Percentiles rank a stretch among this genome's conserved stretches.
These are phyloP conservation scores for Yarrowia hollandica DNA, from an alignment of 805 yeast genomes.

Conservation along the genomic window DNA sequence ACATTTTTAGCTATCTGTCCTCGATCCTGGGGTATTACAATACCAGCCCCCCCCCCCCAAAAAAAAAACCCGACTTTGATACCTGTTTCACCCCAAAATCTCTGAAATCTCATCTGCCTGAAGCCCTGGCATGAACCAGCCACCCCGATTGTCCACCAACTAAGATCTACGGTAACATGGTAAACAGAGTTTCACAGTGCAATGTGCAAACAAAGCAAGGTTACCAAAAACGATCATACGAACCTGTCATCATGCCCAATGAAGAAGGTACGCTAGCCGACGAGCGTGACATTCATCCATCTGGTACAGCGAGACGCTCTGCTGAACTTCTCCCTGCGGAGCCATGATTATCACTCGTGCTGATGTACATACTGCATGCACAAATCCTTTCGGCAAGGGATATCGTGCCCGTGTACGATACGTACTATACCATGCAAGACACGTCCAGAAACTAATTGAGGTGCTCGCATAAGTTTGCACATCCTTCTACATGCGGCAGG, in stretches of 20 bases:
- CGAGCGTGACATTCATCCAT: no score
- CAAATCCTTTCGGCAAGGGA: background rate
- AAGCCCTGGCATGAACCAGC: no score
- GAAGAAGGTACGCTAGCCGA: background rate
- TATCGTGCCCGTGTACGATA: no score
- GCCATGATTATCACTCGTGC: background rate
- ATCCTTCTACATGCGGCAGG: slow-evolving; percentile 14
- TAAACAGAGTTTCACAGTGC: slow-evolving; percentile 1
- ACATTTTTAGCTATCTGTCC: no score
- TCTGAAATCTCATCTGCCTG: no score
- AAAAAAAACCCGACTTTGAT: no score
- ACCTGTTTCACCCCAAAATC: no score
- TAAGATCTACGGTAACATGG: background rate
- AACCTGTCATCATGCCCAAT: background rate
- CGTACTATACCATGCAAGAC: background rate
- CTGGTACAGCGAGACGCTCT: no score
- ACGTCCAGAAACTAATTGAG: background rate
- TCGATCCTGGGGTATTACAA: no score
- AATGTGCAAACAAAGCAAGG: slow-evolving; percentile 1
- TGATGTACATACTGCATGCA: background rate
- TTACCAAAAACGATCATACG: background rate
- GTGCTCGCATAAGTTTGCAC: background rate
- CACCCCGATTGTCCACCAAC: background rate
- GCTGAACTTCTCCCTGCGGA: background rate
- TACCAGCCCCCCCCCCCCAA: no score